Base-by-base conservation (phyloP, 2,329 filamentous ascomycete genomes). In the Hypomyces rosellus region DNA sequence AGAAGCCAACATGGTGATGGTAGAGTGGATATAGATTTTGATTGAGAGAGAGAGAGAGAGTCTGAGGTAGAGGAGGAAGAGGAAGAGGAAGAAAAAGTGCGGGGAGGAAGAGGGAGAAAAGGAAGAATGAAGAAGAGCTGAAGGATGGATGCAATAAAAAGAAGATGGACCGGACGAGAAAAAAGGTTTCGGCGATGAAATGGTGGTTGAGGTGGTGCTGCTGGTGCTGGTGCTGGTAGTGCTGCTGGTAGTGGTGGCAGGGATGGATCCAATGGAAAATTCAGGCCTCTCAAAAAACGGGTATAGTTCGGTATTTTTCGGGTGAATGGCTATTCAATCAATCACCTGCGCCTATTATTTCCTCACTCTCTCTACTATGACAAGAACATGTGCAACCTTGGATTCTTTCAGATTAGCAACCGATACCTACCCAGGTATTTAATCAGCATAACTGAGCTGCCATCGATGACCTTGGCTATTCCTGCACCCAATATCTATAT, bases 1-100 rank as follows among this genome's bases (percentile, higher is more conserved):
- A 59, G 81, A 78, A 69, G 81, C 81, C 72, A 92, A 92, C 89
- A 95, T 91, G 56, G 54, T 70, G 67, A 61, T 56, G 40, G 36
- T 20, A 30, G 16, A 14, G 38, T 33, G 38, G 16, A 34, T 38
- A 9, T 34, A 52, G 34, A 18, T 46, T 37, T 4, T 49, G 46
- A 50, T 53, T 52, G 52, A 41, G 40, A 41, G 51, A 52, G 51
- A 51, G 55, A 57, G 53, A 52, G 51, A 57, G 54, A 42, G 40
- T n/a, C n/a, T n/a, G n/a, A n/a, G n/a, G n/a, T n/a, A 8, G 14
- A 18, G 41, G n/a, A 43, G 7, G 41, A 43, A 14, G 22, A 30
- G 22, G 20, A 20, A 13, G 16, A 12, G 8, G n/a, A 20, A 43
- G 13, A 15, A 12, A 12, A 38, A 38, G 36, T 38, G 14, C 18